Evolutionary conservation across 345 rosid genomes (phyloP).

Genomic region (Ceriops decandra): DNA sequence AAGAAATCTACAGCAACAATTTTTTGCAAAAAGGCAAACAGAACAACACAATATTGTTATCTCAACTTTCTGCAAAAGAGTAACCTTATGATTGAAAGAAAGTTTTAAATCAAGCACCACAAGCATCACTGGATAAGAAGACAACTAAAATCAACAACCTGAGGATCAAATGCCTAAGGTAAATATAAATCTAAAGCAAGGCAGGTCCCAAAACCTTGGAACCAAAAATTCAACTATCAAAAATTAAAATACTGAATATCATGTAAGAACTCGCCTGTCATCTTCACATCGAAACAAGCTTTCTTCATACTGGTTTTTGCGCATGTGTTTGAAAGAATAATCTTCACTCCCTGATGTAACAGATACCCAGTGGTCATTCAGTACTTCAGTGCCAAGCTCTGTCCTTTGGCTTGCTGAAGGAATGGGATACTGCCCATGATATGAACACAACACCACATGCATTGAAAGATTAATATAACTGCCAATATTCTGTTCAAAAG

Average conservation of each 20-base stretch:
- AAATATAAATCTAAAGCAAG: background rate
- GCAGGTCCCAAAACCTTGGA: background rate
- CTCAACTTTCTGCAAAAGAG: conserved; percentile 4
- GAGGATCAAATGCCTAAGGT: too few species aligned
- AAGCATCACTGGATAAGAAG: background rate
- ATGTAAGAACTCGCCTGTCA: conserved; percentile 62
- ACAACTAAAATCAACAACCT: background rate
- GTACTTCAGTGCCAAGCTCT: conserved; percentile 73
- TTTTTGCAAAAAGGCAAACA: background rate
- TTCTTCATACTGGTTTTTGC: conserved; percentile 98
- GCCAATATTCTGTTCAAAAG: conserved; percentile 12
- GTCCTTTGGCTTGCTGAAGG: conserved; percentile 82
- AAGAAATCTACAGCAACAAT: conserved; percentile 4
- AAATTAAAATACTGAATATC: background rate
- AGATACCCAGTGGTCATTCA: conserved; percentile 97
- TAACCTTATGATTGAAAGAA: background rate
- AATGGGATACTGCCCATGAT: conserved; percentile 71
- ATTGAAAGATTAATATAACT: conserved; percentile 14
- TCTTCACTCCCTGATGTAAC: conserved; percentile 99
- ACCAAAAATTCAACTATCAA: background rate
- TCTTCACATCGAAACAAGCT: conserved; percentile 95
- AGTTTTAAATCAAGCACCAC: conserved; percentile 1
- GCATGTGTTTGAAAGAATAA: conserved; percentile 98
- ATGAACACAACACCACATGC: conserved; percentile 23
- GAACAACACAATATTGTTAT: background rate